Percentiles rank a stretch among this genome's conserved stretches.
Evolutionary conservation across 2,329 filamentous ascomycete species (phyloP).

Genomic region (Paecilomyces sp.): DNA sequence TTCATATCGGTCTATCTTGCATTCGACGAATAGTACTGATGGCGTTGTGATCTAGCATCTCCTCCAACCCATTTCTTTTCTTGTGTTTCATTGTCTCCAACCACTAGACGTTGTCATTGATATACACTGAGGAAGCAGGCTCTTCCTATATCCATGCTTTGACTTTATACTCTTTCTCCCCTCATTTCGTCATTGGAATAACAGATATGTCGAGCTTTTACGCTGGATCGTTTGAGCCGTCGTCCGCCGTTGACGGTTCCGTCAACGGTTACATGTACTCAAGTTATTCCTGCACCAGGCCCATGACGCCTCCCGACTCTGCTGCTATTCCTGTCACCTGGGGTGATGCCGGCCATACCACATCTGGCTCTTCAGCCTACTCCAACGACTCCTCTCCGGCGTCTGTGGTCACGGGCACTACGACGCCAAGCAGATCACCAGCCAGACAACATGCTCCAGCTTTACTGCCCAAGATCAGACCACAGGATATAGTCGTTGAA

Average conservation of each 20-base stretch:
- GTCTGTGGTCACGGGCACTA: conserved; percentile 60
- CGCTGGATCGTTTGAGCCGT: neutral
- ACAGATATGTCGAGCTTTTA: neutral
- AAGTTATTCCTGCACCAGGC: conserved; percentile 36
- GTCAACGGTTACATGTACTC: conserved; percentile 30
- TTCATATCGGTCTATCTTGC: conserved; percentile 4
- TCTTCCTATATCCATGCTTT: conserved; percentile 6
- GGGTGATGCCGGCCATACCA: conserved; percentile 51
- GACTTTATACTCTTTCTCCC: conserved; percentile 5
- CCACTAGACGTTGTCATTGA: conserved; percentile 6
- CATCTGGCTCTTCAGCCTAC: conserved; percentile 59
- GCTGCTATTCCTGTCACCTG: conserved; percentile 25
- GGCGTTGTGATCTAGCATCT: conserved; percentile 1
- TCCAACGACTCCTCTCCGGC: conserved; percentile 63
- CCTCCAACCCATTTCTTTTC: conserved; percentile 10
- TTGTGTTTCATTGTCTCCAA: conserved; percentile 2
- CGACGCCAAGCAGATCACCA: conserved; percentile 64
- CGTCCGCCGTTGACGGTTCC: neutral
- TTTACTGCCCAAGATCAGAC: conserved; percentile 76
- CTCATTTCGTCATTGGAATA: conserved; percentile 4
- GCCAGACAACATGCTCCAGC: conserved; percentile 69
- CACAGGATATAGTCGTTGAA: conserved; percentile 72
- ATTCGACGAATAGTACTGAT: conserved; percentile 12
- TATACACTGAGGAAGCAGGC: conserved; percentile 17
- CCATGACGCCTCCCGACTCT: conserved; percentile 36